phyloP scores from a whole-genome alignment of 345 rosid species.

The Stellera chamaejasme region DNA sequence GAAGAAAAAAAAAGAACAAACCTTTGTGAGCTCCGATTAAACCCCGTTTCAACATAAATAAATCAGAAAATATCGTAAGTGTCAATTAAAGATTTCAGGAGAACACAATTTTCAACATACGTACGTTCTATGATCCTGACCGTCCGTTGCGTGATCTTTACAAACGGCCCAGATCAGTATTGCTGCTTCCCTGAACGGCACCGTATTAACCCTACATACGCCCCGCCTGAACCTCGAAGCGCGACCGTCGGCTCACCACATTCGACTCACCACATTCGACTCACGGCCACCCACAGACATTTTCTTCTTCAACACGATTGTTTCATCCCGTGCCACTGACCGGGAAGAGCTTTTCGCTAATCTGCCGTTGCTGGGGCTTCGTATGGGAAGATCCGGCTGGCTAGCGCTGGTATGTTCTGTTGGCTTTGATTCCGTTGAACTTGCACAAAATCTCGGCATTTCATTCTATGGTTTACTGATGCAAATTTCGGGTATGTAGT shows the following conservation, averaged over 20 bases:
- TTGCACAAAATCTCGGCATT: neutral
- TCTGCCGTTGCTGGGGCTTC: neutral
- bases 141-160: neutral
- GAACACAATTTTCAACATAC: no score
- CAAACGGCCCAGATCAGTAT: no score
- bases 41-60: no score
- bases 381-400: slow-evolving; percentile 51
- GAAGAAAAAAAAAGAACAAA: no score
- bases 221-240: slow-evolving; percentile 2
- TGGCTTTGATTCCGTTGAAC: neutral
- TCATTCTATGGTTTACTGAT: slow-evolving; percentile 1
- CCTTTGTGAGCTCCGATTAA: no score
- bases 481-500: slow-evolving; percentile 22
- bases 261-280: neutral
- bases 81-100: no score
- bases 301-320: slow-evolving; percentile 16
- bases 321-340: neutral
- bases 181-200: neutral
- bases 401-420: slow-evolving; percentile 32
- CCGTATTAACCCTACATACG: neutral
- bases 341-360: neutral
- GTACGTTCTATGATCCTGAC: neutral
- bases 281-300: slow-evolving; percentile 1
- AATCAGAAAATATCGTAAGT: no score
- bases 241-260: neutral